Conservation (phyloP, 768 basidiomycete species). For the Wakefieldia striispora region DNA sequence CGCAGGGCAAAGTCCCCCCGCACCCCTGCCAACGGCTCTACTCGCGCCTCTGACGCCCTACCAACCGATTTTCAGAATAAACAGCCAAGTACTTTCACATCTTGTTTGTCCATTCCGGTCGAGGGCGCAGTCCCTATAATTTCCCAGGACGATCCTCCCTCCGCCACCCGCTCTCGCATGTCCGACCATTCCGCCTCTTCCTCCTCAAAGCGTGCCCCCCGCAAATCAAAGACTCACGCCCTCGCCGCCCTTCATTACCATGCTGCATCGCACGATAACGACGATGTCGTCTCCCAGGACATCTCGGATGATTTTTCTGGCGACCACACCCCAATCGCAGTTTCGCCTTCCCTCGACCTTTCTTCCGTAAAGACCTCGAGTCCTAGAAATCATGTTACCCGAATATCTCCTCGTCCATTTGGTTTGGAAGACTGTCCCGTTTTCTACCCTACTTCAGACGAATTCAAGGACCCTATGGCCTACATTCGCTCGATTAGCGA, state of each 20-base stretch:
- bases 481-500: conserved; percentile 84
- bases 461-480: conserved; percentile 92
- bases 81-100: conserved; percentile 47
- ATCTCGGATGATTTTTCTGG: conserved; percentile 45
- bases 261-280: conserved; percentile 51
- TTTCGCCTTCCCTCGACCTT: conserved; percentile 62
- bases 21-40: conserved; percentile 45
- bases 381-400: conserved; percentile 41
- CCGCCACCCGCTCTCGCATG: conserved; percentile 32
- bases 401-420: conserved; percentile 64
- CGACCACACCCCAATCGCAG: conserved; percentile 57
- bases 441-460: conserved; percentile 84
- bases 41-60: conserved; percentile 42
- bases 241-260: conserved; percentile 74
- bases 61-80: conserved; percentile 51
- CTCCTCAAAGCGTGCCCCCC: conserved; percentile 69
- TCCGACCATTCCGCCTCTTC: conserved; percentile 37
- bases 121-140: conserved; percentile 71
- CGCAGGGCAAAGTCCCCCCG: conserved; percentile 64
- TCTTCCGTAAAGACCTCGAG: conserved; percentile 67
- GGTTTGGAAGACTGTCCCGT: conserved; percentile 86
- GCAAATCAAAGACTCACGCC: conserved; percentile 90
- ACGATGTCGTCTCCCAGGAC: conserved; percentile 44
- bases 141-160: conserved; percentile 39
- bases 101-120: conserved; percentile 75